Base-by-base conservation (phyloP, 1,139 yeast genomes). In the Starmera stellimalicola region DNA sequence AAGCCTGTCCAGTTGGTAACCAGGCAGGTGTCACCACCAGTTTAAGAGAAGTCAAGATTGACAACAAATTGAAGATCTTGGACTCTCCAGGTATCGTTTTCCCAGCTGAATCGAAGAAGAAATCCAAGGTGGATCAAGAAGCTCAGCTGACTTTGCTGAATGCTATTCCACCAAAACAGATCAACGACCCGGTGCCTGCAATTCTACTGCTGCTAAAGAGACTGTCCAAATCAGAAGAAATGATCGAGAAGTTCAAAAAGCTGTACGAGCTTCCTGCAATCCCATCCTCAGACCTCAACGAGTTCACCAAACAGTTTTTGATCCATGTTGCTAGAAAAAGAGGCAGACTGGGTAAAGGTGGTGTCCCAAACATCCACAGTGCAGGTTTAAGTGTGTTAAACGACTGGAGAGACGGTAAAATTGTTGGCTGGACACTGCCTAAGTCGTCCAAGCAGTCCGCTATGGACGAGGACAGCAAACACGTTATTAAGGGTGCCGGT, bases 71-170 rank as follows among this genome's bases (percentile, higher is more conserved):
- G 47, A 84, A 82, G 58, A 70, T 91, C 42, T 69, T 91, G 53
- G 98, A 91, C 58, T 85, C 96, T 33, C 98, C 98, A 33, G 98
- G 98, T 54, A 91, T 91, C 44, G 96, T 93, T 27, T 91, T 91
- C 75, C 97, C 98, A 30, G 76, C 78, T 40, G 70, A 71, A 40
- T 51, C 60, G 33, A 62, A 60, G 48, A 71, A 65, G 51, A 61
- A 61, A 51, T 60, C 65, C 49, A 78, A 65, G 52, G 58, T 65
- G 16, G 84, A 78, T 41, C 87, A 80, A 57, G 84, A 83, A 52
- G 94, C 97, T 14, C 84, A 91, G 49, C 69, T 91, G 45, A 85
- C 94, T 8, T 68, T 91, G 40, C 65, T 91, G 44, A 85, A 87
- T 43, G 97, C 97, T 8, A 62, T 93, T 37, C 95, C 97, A 23